These are phyloP conservation scores for Starmerella etchellsii DNA, from an alignment of 805 yeast genomes.

Conservation along the genomic window DNA sequence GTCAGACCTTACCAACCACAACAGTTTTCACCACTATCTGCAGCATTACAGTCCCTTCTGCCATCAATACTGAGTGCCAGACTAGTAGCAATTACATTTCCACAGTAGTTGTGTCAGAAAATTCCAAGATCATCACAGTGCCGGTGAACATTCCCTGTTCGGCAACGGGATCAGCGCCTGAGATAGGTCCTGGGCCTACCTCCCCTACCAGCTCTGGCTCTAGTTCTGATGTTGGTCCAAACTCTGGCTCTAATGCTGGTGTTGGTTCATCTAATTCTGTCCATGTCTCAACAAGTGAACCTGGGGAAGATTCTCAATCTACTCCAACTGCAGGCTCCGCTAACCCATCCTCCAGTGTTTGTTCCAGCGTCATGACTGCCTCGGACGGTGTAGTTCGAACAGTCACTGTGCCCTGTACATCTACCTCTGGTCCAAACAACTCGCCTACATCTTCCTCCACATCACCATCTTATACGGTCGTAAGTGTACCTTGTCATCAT, in stretches of 20 bases:
- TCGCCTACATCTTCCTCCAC: too few species aligned
- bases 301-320: too few species aligned
- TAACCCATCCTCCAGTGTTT: too few species aligned
- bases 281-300: too few species aligned
- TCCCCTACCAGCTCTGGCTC: neutral
- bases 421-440: too few species aligned
- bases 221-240: neutral
- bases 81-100: neutral
- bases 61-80: slow-evolving; percentile 3
- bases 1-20: slow-evolving; percentile 4
- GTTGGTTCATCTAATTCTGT: neutral
- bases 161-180: too few species aligned
- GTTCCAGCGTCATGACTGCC: too few species aligned
- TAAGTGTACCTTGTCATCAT: too few species aligned
- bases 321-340: too few species aligned
- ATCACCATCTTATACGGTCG: too few species aligned
- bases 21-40: slow-evolving; percentile 15
- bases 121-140: slow-evolving; percentile 1
- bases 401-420: too few species aligned
- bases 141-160: neutral
- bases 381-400: too few species aligned
- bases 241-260: neutral
- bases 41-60: slow-evolving; percentile 7
- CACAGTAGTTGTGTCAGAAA: slow-evolving; percentile 5
- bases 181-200: neutral